Conservation (phyloP, 768 basidiomycete genomes). For the Suillus luteus region DNA sequence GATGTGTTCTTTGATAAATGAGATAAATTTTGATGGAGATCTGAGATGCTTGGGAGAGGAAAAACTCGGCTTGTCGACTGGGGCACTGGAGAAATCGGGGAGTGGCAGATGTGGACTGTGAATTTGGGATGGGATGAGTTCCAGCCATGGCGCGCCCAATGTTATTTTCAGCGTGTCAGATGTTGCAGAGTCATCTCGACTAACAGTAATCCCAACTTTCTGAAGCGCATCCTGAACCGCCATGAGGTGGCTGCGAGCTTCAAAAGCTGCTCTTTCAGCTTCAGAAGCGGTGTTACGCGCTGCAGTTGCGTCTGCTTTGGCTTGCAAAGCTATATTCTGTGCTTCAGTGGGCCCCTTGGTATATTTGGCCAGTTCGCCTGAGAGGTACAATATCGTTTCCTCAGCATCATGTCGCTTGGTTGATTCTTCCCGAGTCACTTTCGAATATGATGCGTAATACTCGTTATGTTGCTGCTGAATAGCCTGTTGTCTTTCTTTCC, state of each 20-base stretch:
- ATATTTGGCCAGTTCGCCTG: conserved; percentile 4
- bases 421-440: neutral
- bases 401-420: conserved; percentile 8
- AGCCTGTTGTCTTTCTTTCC: conserved; percentile 9
- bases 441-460: neutral
- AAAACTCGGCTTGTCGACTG: neutral
- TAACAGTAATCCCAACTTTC: conserved; percentile 6
- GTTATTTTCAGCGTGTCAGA: conserved; percentile 5
- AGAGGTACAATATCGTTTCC: neutral
- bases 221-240: conserved; percentile 6
- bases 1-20: neutral
- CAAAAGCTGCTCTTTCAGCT: conserved; percentile 4
- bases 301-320: conserved; percentile 1
- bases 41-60: neutral
- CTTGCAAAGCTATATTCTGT: neutral
- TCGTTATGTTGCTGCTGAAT: conserved; percentile 8
- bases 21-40: neutral
- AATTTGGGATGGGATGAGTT: conserved; percentile 6
- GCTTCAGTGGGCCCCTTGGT: neutral
- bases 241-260: neutral
- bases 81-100: neutral
- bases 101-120: neutral
- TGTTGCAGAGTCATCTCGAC: conserved; percentile 1
- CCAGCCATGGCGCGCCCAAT: conserved; percentile 5
- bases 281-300: conserved; percentile 4